Conservation (phyloP, 2,329 filamentous ascomycete genomes). For the Fulvia fulva region DNA sequence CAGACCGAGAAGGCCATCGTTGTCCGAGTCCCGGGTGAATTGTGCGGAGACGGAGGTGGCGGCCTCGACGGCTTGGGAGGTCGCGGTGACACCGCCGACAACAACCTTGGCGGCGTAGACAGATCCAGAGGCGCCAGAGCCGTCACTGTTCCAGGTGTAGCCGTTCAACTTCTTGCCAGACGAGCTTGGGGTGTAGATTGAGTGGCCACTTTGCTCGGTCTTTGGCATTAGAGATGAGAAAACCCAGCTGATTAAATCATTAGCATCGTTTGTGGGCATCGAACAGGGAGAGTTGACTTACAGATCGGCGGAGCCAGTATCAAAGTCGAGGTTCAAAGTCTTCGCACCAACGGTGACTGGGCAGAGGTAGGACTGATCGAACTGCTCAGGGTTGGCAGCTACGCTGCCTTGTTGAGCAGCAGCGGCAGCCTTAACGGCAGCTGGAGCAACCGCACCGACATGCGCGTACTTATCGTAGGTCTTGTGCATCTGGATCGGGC, state of each 20-base stretch:
- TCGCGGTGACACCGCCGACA: constrained; percentile 57
- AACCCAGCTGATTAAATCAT: constrained; percentile 53
- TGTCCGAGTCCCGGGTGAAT: constrained; percentile 51
- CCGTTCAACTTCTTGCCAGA: constrained; percentile 35
- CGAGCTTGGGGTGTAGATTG: constrained; percentile 53
- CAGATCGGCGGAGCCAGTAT: constrained; percentile 68
- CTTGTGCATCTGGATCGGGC: constrained; percentile 37
- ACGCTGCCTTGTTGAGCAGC: constrained; percentile 37
- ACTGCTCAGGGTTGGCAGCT: constrained; percentile 37
- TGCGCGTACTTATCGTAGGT: constrained; percentile 38
- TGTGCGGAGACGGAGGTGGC: constrained; percentile 55
- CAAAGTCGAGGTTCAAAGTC: constrained; percentile 63
- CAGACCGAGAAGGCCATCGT: constrained; percentile 59
- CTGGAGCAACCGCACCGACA: constrained; percentile 28
- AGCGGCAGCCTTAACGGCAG: constrained; percentile 30
- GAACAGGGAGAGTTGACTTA: constrained; percentile 36
- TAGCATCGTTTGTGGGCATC: neutral
- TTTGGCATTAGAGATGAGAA: constrained; percentile 58
- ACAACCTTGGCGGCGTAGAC: constrained; percentile 64
- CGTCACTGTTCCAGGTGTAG: constrained; percentile 49
- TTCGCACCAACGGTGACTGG: constrained; percentile 63
- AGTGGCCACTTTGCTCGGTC: constrained; percentile 51
- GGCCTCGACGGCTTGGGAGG: constrained; percentile 61
- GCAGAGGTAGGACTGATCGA: constrained; percentile 41
- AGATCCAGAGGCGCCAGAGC: constrained; percentile 57